These are phyloP conservation scores for Dissophora globulifera DNA, from an alignment of 192 early-diverging fungal species.

Conservation along the genomic window DNA sequence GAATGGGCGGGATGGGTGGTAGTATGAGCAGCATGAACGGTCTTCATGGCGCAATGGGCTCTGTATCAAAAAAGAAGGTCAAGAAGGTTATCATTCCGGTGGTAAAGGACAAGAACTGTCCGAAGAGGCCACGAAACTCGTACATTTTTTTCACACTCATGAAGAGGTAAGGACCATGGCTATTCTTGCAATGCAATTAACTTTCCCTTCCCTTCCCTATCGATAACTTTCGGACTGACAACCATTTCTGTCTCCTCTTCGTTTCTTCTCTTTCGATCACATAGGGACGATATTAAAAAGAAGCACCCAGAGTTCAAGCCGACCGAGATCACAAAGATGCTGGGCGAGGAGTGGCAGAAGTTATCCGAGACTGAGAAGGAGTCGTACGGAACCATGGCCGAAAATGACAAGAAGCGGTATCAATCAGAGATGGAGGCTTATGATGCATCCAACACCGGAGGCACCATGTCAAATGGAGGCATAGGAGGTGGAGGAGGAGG, in stretches of 20 bases:
- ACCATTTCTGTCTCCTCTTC: neutral
- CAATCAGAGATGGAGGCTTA: slow-evolving; percentile 49
- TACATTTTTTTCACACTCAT: slow-evolving; percentile 51
- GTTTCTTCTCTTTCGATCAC: neutral
- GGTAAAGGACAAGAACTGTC: slow-evolving; percentile 56
- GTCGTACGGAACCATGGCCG: slow-evolving; percentile 49
- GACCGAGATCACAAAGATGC: slow-evolving; percentile 54
- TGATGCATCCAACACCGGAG: slow-evolving; percentile 28
- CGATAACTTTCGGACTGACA: too few relatives aligned
- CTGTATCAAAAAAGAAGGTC: slow-evolving; percentile 46
- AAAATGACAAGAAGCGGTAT: slow-evolving; percentile 49
- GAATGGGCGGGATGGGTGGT: slow-evolving; percentile 5
- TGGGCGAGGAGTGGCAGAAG: slow-evolving; percentile 55
- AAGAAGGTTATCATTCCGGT: slow-evolving; percentile 19
- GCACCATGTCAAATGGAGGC: neutral
- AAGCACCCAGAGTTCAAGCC: slow-evolving; percentile 53
- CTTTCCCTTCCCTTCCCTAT: too few relatives aligned
- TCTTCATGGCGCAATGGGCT: slow-evolving; percentile 10
- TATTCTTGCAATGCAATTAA: too few relatives aligned
- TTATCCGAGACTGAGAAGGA: slow-evolving; percentile 54
- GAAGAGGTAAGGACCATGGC: slow-evolving; percentile 53
- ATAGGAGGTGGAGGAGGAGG: slow-evolving; percentile 9
- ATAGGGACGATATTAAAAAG: slow-evolving; percentile 52
- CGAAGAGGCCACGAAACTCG: slow-evolving; percentile 54
- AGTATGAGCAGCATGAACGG: slow-evolving; percentile 15